A percentile compares a stretch with the other conserved stretches of the same genome.
Conservation (phyloP, 2,329 filamentous ascomycete species). For the Aspergillus novofumigatus region DNA sequence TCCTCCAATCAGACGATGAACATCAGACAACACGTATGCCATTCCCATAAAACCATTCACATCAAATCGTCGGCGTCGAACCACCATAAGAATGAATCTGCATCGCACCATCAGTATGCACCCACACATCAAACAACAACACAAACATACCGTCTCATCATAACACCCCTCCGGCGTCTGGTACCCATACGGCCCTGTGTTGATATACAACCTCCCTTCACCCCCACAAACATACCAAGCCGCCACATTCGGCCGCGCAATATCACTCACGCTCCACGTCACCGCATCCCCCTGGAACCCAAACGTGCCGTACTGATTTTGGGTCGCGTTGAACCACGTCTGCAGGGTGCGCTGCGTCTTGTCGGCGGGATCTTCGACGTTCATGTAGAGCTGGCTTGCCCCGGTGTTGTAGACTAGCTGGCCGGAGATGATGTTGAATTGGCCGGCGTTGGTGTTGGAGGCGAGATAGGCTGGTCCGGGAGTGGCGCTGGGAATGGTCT, state of each 20-base stretch:
- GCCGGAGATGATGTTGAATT: slow-evolving; percentile 9
- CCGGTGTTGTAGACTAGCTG: slow-evolving; percentile 10
- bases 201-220: slow-evolving; percentile 5
- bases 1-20: background rate
- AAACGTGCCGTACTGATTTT: slow-evolving; percentile 9
- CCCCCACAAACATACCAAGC: slow-evolving; percentile 10
- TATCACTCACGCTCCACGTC: slow-evolving; percentile 6
- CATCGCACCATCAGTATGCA: background rate
- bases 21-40: background rate
- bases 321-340: slow-evolving; percentile 9
- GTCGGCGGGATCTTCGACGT: slow-evolving; percentile 5
- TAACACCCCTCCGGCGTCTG: slow-evolving; percentile 7
- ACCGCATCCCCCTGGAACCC: slow-evolving; percentile 10
- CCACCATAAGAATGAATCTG: slow-evolving; percentile 5
- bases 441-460: slow-evolving; percentile 6
- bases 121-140: background rate
- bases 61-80: background rate
- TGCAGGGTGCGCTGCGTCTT: slow-evolving; percentile 7
- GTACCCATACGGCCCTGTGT: slow-evolving; percentile 8
- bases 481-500: slow-evolving; percentile 5
- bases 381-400: slow-evolving; percentile 7
- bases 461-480: slow-evolving; percentile 4
- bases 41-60: background rate
- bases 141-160: slow-evolving; percentile 9
- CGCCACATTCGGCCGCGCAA: slow-evolving; percentile 7